phyloP scores from a whole-genome alignment of 2,329 filamentous ascomycete species.

The Pestalotiopsis sp. region DNA sequence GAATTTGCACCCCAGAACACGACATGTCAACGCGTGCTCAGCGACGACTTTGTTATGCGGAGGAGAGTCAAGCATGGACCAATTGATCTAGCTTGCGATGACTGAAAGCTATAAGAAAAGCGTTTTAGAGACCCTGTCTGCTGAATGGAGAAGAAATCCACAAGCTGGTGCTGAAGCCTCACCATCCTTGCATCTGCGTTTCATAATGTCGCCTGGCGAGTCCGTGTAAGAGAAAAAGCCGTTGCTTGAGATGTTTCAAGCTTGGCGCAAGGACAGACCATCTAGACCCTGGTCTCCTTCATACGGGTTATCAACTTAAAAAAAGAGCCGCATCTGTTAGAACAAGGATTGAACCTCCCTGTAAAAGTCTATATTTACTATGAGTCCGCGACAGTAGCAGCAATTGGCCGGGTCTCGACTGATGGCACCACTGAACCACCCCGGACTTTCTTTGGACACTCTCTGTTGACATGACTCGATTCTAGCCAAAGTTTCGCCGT shows the following conservation, averaged over 20 bases:
- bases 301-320: neutral
- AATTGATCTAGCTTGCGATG: neutral
- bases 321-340: slow-evolving; percentile 3
- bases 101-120: neutral
- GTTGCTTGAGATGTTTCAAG: slow-evolving; percentile 7
- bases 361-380: neutral
- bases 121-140: neutral
- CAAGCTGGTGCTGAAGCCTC: neutral
- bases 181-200: slow-evolving; percentile 3
- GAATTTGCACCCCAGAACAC: neutral
- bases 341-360: neutral
- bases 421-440: neutral
- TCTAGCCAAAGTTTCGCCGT: neutral
- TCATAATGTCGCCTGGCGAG: neutral
- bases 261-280: neutral
- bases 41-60: neutral
- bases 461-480: slow-evolving; percentile 4
- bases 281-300: neutral
- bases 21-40: neutral
- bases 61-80: neutral
- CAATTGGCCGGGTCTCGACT: neutral
- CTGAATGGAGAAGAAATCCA: neutral
- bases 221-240: neutral
- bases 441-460: neutral
- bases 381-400: neutral